Percentiles rank a stretch among this genome's conserved stretches.
These are phyloP conservation scores for Penicillium sclerotiorum DNA, from an alignment of 2,329 filamentous ascomycete genomes.

Conservation along the genomic window DNA sequence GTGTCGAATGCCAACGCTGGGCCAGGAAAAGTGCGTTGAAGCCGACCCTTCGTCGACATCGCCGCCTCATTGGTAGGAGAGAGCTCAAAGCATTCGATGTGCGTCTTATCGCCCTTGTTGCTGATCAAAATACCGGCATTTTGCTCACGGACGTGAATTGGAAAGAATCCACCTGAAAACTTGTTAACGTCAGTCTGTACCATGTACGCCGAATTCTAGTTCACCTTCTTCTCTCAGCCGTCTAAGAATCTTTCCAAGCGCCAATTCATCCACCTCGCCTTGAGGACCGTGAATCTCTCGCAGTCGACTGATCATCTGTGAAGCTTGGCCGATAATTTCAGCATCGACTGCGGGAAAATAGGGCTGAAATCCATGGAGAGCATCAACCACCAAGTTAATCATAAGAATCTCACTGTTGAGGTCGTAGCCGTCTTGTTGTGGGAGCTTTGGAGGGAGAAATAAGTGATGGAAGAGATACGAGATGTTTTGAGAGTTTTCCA, in stretches of 20 bases:
- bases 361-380: not conserved
- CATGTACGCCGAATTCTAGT: too few relatives aligned
- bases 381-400: not conserved
- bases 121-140: not conserved
- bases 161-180: not conserved
- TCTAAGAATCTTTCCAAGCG: not conserved
- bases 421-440: constrained; percentile 42
- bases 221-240: not conserved
- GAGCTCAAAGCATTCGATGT: not conserved
- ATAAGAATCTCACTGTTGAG: constrained; percentile 14
- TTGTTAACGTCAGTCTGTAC: too few relatives aligned
- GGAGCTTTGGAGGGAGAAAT: constrained; percentile 54
- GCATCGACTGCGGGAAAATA: not conserved
- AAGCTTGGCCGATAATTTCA: too few relatives aligned
- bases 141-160: not conserved
- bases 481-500: too few relatives aligned
- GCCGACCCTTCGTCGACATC: not conserved
- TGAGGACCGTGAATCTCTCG: not conserved
- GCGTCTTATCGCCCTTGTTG: not conserved
- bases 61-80: not conserved
- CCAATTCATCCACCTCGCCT: not conserved
- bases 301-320: not conserved
- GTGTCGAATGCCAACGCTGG: too few relatives aligned
- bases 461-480: constrained; percentile 49
- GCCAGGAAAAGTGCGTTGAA: not conserved